phyloP scores from a whole-genome alignment of 2,329 filamentous ascomycete genomes.

The Cladobotryum mycophilum region DNA sequence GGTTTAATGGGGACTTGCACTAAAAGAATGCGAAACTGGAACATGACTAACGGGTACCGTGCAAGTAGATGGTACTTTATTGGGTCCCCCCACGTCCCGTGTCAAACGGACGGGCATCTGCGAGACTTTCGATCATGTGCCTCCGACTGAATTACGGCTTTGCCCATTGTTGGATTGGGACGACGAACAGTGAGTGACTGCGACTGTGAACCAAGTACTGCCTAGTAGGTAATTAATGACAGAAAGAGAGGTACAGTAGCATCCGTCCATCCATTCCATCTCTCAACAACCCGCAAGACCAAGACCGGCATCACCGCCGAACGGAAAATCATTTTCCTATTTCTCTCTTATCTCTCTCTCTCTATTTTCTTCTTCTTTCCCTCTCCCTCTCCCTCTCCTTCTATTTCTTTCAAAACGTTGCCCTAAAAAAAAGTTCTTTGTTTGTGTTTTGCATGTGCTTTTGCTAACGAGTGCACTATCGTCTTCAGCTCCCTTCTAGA shows the following conservation, averaged over 20 bases:
- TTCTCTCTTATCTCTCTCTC: background rate
- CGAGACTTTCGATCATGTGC: slow-evolving; percentile 10
- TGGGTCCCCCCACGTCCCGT: slow-evolving; percentile 8
- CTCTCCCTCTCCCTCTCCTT: background rate
- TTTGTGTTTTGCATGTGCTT: too few relatives aligned
- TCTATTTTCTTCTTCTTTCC: background rate
- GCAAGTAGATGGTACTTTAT: slow-evolving; percentile 4
- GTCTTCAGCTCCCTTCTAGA: too few relatives aligned
- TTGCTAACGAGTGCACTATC: too few relatives aligned
- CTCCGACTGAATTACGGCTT: slow-evolving; percentile 4
- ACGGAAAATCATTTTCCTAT: background rate
- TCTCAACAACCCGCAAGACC: too few relatives aligned
- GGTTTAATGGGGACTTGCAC: too few relatives aligned
- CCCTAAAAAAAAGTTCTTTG: too few relatives aligned
- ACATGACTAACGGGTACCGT: background rate
- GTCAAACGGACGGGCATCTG: slow-evolving; percentile 8
- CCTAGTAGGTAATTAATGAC: too few relatives aligned
- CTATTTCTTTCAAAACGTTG: background rate
- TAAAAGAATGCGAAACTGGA: background rate
- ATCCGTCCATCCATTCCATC: too few relatives aligned
- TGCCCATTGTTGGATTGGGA: slow-evolving; percentile 3
- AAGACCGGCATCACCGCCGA: too few relatives aligned
- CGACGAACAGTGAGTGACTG: too few relatives aligned
- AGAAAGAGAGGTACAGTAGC: too few relatives aligned
- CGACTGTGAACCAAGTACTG: too few relatives aligned